Evolutionary conservation across 371 early-diverging fungal genomes (phyloP), one percentile per base, ranked within the genome.

Genomic region (Rhizomucor pusillus): DNA sequence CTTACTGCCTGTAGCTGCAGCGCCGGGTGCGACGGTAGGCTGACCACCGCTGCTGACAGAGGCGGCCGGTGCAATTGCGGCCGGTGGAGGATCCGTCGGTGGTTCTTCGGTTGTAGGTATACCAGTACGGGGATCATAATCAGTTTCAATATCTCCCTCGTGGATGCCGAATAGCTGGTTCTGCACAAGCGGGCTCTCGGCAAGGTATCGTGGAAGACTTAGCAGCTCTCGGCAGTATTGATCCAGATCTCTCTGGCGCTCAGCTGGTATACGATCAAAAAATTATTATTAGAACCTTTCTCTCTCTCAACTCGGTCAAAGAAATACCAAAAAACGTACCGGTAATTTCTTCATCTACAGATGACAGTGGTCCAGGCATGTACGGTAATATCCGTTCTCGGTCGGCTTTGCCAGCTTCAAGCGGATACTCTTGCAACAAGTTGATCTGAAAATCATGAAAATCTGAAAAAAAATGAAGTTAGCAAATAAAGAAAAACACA

Each of bases 361-460:
- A 52, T 7, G 79, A 67, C 6, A 86, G 54, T 14, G 88, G 88
- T 1, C 84, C 86, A 14, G 90, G 90, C 79, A 91, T 82, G 64
- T 85, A 91, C 5, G 92, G 93, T 43, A 91, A 62, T 46, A 85
- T 81, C 22, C 90, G 73, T 43, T 79, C 72, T 39, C 74, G 71
- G 19, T 80, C 83, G 14, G 62, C 63, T 41, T 89, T 83, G 3
- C 93, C 93, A 29, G 85, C 81, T 59, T 91, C 90, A 5, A 70
- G 65, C 1, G 90, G 90, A 63, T 85, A 93, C 51, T 80, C 80
- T 36, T 77, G 79, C 43, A 93, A 67, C 16, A 93, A 73, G n/a
- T 80, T 74, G 43, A 90, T 83, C 48, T 93, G 93, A 47, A 91
- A 84, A 44, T 84, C 79, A 66, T 87, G 87, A 68, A 93, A 90